Conservation (phyloP, 192 early-diverging fungal genomes). For the Phlyctochytrium planicorne region DNA sequence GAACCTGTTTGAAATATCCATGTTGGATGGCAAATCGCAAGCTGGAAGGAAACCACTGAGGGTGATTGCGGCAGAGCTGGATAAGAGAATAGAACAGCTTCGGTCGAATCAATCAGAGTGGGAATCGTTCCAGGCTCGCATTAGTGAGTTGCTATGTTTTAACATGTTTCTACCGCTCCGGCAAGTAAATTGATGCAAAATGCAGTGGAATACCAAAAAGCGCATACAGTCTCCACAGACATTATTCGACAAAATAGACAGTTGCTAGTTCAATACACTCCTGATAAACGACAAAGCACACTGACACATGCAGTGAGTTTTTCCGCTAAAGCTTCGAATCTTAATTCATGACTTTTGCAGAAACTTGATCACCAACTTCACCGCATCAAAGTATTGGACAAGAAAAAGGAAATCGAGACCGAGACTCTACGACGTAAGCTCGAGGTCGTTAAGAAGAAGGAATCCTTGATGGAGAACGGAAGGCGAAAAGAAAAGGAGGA, state of each 20-base stretch:
- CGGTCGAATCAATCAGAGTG: conserved; percentile 54
- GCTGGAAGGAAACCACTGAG: conserved; percentile 53
- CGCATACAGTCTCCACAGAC: conserved; percentile 21
- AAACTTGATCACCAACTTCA: conserved; percentile 27
- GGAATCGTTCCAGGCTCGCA: conserved; percentile 50
- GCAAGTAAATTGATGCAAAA: neutral
- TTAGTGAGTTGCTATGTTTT: conserved; percentile 31
- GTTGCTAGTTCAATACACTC: conserved; percentile 12
- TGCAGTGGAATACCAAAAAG: conserved; percentile 25
- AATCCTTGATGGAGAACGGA: conserved; percentile 32
- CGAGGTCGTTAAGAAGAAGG: conserved; percentile 39
- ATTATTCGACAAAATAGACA: conserved; percentile 33
- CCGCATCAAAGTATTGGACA: conserved; percentile 30
- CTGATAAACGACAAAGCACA: conserved; percentile 5
- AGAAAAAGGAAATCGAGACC: conserved; percentile 40
- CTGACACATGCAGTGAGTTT: conserved; percentile 17
- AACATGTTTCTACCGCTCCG: neutral
- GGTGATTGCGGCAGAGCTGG: conserved; percentile 47
- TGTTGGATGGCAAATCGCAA: conserved; percentile 7
- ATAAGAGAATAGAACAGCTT: conserved; percentile 46
- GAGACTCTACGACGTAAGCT: conserved; percentile 34
- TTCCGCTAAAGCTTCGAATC: conserved; percentile 17
- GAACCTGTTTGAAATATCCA: conserved; percentile 1
- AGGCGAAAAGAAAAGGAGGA: conserved; percentile 44
- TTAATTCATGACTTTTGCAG: too few species aligned